These are phyloP conservation scores for Tuber umbilicatum DNA, from an alignment of 495 filamentous ascomycete genomes.

Conservation along the genomic window DNA sequence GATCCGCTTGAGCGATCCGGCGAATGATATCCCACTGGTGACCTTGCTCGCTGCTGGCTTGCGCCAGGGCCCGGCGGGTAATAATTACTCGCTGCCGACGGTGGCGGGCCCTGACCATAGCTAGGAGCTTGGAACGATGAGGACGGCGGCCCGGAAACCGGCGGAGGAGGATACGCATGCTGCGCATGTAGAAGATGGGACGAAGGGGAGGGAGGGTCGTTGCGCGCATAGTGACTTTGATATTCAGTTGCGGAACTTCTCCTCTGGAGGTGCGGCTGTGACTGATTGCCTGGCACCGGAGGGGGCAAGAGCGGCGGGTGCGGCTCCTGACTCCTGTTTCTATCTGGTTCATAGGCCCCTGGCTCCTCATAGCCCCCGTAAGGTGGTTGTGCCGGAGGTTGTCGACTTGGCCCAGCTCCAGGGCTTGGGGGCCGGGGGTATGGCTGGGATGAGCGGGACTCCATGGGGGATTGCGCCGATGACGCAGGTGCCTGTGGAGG, in stretches of 20 bases:
- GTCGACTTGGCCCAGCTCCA: constrained; percentile 38
- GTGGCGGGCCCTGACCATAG: constrained; percentile 36
- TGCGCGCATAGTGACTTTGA: constrained; percentile 29
- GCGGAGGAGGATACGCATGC: constrained; percentile 38
- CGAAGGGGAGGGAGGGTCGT: constrained; percentile 42
- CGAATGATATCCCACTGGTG: constrained; percentile 37
- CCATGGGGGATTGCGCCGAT: constrained; percentile 26
- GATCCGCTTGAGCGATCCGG: constrained; percentile 38
- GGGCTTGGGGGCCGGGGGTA: constrained; percentile 33
- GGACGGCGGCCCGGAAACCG: constrained; percentile 34
- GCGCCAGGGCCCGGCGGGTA: constrained; percentile 36
- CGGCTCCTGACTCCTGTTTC: constrained; percentile 39
- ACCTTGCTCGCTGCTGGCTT: constrained; percentile 38
- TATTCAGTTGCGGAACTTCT: constrained; percentile 40
- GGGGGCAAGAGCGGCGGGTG: constrained; percentile 46
- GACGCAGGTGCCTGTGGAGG: constrained; percentile 27
- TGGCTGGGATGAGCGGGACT: constrained; percentile 35
- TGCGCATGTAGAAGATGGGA: constrained; percentile 41
- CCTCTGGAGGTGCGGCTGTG: constrained; percentile 35
- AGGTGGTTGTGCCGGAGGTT: constrained; percentile 19
- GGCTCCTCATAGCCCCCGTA: constrained; percentile 28
- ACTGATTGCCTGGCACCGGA: constrained; percentile 43
- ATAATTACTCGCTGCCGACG: constrained; percentile 39
- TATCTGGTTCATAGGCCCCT: constrained; percentile 26
- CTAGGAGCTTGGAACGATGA: constrained; percentile 28